Conservation (phyloP, 2,329 filamentous ascomycete species). For the Dactylellina parvicollis region DNA sequence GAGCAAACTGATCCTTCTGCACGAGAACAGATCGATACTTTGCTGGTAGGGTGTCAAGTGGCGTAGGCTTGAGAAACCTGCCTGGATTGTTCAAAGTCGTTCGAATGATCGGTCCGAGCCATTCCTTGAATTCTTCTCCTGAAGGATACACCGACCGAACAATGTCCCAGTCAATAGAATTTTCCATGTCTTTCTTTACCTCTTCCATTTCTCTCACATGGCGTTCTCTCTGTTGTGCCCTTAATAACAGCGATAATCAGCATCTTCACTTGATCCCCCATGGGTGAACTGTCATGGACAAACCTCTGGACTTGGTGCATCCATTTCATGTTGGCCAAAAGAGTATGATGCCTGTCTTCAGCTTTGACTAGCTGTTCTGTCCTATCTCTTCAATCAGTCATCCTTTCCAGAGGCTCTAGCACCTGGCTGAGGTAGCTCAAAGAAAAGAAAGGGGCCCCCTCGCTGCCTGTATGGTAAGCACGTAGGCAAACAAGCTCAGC, state of each 20-base stretch:
- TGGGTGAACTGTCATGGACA: not conserved
- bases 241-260: not conserved
- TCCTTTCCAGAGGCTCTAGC: not conserved
- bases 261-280: not conserved
- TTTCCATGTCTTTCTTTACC: constrained; percentile 19
- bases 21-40: constrained; percentile 23
- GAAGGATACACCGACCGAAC: constrained; percentile 10
- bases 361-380: constrained; percentile 17
- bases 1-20: constrained; percentile 31
- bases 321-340: constrained; percentile 40
- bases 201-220: constrained; percentile 24
- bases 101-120: not conserved
- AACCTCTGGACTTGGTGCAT: constrained; percentile 32
- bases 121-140: constrained; percentile 17
- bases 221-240: constrained; percentile 7
- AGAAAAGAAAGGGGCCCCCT: not conserved
- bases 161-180: constrained; percentile 29
- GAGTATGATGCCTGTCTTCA: constrained; percentile 27
- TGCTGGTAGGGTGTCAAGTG: constrained; percentile 21
- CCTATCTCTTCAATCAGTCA: constrained; percentile 23
- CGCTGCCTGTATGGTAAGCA: not conserved
- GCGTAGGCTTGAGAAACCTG: constrained; percentile 32
- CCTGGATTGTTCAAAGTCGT: constrained; percentile 17
- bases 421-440: not conserved
- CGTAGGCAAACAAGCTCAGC: not conserved